Evolutionary conservation across 2,329 filamentous ascomycete genomes (phyloP), one percentile per base, ranked within the genome.

Genomic region (Aureobasidium sp.): DNA sequence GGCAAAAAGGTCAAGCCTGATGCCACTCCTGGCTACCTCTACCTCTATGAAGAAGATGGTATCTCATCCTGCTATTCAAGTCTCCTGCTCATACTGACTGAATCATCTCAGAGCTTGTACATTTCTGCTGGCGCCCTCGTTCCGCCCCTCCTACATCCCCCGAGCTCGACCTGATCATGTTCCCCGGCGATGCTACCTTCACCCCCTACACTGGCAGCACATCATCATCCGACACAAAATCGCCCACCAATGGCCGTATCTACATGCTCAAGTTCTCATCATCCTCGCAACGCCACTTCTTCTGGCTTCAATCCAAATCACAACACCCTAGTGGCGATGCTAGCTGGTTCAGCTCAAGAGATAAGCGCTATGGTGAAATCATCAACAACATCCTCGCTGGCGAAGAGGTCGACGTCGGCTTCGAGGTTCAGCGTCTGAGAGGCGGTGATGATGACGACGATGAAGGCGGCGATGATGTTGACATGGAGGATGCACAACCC

Each of bases 51-150:
- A 57, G 92, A 96, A 81, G 93, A 97, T 87, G 93, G 87, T 88
- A 71, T 63, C 75, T 20, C 24, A 13, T 70, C 36, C 72, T 53
- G 44, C 9, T 17, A 15, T 7, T 4, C 9, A 13, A 0, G 13
- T 32, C 37, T n/a, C 1, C 8, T 2, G n/a, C 43, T 5, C 8
- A n/a, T 20, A 27, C 62, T 55, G 9, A 63, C 41, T 20, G 2
- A 17, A 32, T 47, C 47, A n/a, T 67, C 36, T 1, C 46, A 92
- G 89, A 97, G 59, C 84, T 99, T 64, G 82, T 96, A 65, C 92
- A 97, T 79, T 96, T 99, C 79, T 97, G 92, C 84, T 99, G 95
- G 95, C 88, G 92, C 67, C 87, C 90, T 70, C 88, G 94, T 67
- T 83, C 81, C 67, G 84, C 85, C 63, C 80, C 87, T 26, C 77